Evolutionary conservation across 2,329 filamentous ascomycete species (phyloP).

Genomic region (Fusarium sp.): DNA sequence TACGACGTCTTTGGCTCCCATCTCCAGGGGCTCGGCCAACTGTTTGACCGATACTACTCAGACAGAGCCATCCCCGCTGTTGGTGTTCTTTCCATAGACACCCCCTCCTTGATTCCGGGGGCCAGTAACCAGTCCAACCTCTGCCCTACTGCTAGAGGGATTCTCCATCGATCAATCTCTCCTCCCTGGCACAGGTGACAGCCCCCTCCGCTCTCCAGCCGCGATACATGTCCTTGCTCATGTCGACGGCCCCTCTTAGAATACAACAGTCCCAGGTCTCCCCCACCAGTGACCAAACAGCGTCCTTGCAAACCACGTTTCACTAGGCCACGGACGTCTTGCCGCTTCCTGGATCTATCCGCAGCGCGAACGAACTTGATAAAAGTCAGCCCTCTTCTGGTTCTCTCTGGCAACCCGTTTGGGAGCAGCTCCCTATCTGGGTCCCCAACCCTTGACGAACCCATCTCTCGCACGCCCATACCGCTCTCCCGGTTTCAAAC

Average conservation of each 20-base stretch:
- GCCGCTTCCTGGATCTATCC: slow-evolving; percentile 38
- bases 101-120: slow-evolving; percentile 40
- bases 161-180: slow-evolving; percentile 45
- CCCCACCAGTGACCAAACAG: slow-evolving; percentile 39
- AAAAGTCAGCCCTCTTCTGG: slow-evolving; percentile 15
- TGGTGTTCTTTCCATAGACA: slow-evolving; percentile 36
- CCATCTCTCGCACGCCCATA: slow-evolving; percentile 28
- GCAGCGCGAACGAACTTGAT: slow-evolving; percentile 27
- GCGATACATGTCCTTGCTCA: slow-evolving; percentile 41
- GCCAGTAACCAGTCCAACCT: slow-evolving; percentile 37
- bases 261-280: slow-evolving; percentile 39
- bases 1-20: slow-evolving; percentile 39
- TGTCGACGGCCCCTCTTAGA: slow-evolving; percentile 40
- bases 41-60: slow-evolving; percentile 34
- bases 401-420: slow-evolving; percentile 1
- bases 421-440: slow-evolving; percentile 5
- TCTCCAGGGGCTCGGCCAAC: slow-evolving; percentile 42
- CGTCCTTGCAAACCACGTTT: slow-evolving; percentile 43
- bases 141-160: slow-evolving; percentile 38
- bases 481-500: slow-evolving; percentile 37
- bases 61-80: slow-evolving; percentile 33
- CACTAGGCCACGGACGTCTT: slow-evolving; percentile 35
- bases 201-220: slow-evolving; percentile 40
- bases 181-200: slow-evolving; percentile 40
- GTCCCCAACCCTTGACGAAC: slow-evolving; percentile 10